Evolutionary conservation across 2,329 filamentous ascomycete species (phyloP).

Genomic region (Shiraia bambusicola): DNA sequence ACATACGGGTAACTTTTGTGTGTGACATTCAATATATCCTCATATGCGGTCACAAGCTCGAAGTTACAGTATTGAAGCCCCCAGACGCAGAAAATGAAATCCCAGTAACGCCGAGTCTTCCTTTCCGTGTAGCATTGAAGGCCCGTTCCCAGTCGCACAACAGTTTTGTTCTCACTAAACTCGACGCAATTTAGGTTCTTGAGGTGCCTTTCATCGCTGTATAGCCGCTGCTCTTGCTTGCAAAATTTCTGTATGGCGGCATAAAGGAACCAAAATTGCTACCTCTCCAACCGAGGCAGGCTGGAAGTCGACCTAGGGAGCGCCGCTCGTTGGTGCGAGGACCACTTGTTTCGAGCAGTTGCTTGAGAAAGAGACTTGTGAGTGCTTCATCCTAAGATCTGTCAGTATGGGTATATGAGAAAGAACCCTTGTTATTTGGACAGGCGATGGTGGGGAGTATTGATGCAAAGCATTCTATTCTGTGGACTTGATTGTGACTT

Average conservation of each 20-base stretch:
- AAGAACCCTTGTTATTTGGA: no score
- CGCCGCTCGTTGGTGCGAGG: conserved; percentile 1
- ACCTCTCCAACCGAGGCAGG: conserved; percentile 5
- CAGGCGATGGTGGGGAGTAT: no score
- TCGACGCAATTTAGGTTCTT: conserved; percentile 24
- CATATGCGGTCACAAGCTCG: conserved; percentile 33
- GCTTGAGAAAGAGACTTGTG: conserved; percentile 1
- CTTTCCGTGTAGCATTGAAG: conserved; percentile 24
- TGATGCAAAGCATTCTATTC: no score
- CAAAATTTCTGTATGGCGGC: conserved; percentile 30
- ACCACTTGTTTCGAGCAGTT: conserved; percentile 2
- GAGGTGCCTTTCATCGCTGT: conserved; percentile 41
- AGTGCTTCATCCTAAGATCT: no score
- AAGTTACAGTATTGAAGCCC: conserved; percentile 37
- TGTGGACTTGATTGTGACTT: no score
- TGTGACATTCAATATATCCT: conserved; percentile 23
- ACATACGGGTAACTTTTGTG: conserved; percentile 39
- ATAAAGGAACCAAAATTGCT: conserved; percentile 3
- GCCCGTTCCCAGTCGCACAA: conserved; percentile 31
- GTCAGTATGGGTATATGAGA: no score
- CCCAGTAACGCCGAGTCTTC: conserved; percentile 26
- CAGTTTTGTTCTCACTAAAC: conserved; percentile 18
- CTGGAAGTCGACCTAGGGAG: conserved; percentile 2
- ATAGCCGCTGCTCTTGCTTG: conserved; percentile 48
- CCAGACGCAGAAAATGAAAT: conserved; percentile 36